A percentile compares a stretch with the other conserved stretches of the same genome.
Evolutionary conservation across 148 eudicot genomes (phyloP).

Genomic region (Rhododendron mucronatum): DNA sequence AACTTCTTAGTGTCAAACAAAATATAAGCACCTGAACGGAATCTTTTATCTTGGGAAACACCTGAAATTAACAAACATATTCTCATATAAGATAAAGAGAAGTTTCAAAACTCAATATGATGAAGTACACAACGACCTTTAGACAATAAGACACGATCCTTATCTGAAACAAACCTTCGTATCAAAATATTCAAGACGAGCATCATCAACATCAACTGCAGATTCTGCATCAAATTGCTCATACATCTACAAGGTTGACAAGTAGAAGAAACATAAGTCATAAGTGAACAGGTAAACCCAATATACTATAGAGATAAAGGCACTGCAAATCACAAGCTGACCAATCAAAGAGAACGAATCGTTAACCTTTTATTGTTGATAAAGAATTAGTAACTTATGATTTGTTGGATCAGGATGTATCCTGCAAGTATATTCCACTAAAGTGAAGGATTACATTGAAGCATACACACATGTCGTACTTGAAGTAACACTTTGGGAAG

Average conservation of each 20-base stretch:
- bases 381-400: neutral
- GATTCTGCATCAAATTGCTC: slow-evolving; percentile 77
- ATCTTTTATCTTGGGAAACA: slow-evolving; percentile 91
- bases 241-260: slow-evolving; percentile 50
- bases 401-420: neutral
- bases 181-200: slow-evolving; percentile 67
- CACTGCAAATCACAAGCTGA: neutral
- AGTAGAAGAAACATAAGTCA: neutral
- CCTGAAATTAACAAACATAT: slow-evolving; percentile 44
- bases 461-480: slow-evolving; percentile 66
- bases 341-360: neutral
- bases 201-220: slow-evolving; percentile 62
- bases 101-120: neutral
- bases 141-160: neutral
- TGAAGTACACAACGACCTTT: too few species aligned
- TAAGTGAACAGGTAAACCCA: neutral
- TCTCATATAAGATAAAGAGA: neutral
- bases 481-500: slow-evolving; percentile 70
- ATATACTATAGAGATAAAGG: neutral
- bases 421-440: neutral
- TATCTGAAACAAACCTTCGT: slow-evolving; percentile 55
- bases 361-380: neutral
- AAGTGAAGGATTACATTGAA: neutral
- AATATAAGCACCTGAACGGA: slow-evolving; percentile 58
- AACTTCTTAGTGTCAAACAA: neutral